A percentile compares a stretch with the other conserved stretches of the same genome.
Evolutionary conservation across 768 basidiomycete genomes (phyloP).

Genomic region (Phaeotremella fagi): DNA sequence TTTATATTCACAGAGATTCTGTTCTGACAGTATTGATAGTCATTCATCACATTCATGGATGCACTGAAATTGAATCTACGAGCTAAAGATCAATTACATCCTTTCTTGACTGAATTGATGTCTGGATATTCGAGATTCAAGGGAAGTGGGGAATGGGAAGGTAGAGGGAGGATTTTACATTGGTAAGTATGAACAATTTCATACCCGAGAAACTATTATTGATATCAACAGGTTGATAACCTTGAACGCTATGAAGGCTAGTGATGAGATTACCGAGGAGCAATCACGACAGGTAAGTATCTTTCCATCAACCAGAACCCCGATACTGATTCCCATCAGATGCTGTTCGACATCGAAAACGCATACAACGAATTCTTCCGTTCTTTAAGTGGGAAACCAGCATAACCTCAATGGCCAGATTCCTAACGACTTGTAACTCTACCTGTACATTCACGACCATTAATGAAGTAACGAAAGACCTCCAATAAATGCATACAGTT

Average conservation of each 20-base stretch:
- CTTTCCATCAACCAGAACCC: not conserved
- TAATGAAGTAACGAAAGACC: too few species aligned
- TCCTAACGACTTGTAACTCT: not conserved
- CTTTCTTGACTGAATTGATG: slow-evolving; percentile 90
- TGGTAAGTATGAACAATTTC: slow-evolving; percentile 59
- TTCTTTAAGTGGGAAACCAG: slow-evolving; percentile 33
- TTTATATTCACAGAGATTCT: not conserved
- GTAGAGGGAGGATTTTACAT: slow-evolving; percentile 82
- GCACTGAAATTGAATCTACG: slow-evolving; percentile 83
- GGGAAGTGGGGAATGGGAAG: slow-evolving; percentile 93
- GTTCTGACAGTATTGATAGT: slow-evolving; percentile 52
- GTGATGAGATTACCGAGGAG: slow-evolving; percentile 91
- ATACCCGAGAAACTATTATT: not conserved
- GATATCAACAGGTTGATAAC: slow-evolving; percentile 72
- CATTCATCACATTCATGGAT: slow-evolving; percentile 98
- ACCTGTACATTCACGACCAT: too few species aligned
- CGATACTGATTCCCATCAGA: slow-evolving; percentile 50
- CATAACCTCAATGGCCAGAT: not conserved
- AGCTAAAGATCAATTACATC: slow-evolving; percentile 97
- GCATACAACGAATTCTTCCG: slow-evolving; percentile 89
- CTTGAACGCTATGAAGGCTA: slow-evolving; percentile 93
- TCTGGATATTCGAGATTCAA: slow-evolving; percentile 91
- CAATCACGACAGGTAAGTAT: slow-evolving; percentile 76
- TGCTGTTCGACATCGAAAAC: slow-evolving; percentile 94
- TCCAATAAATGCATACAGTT: too few species aligned